Evolutionary conservation across 2,329 filamentous ascomycete species (phyloP).

Genomic region (Fusarium avenaceum): DNA sequence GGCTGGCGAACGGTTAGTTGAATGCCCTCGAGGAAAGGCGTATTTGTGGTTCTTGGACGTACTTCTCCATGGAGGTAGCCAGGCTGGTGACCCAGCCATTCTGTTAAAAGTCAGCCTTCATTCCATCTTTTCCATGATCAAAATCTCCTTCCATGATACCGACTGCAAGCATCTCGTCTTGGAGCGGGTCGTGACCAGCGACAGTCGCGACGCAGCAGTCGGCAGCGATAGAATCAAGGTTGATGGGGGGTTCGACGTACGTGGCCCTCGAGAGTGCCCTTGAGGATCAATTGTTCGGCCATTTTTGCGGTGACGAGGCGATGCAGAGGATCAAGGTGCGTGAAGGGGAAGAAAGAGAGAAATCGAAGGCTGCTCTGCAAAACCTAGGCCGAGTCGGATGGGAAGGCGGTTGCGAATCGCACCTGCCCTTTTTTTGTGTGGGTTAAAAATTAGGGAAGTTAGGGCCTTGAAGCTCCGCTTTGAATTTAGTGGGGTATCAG

Average conservation of each 20-base stretch:
- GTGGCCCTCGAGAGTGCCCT: slow-evolving; percentile 98
- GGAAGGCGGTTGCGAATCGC: slow-evolving; percentile 54
- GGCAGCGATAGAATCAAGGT: slow-evolving; percentile 29
- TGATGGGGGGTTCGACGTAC: slow-evolving; percentile 63
- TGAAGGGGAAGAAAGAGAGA: slow-evolving; percentile 55
- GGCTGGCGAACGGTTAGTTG: slow-evolving; percentile 65
- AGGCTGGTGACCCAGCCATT: slow-evolving; percentile 99
- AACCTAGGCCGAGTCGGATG: slow-evolving; percentile 50
- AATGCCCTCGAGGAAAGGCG: slow-evolving; percentile 14
- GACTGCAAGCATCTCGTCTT: slow-evolving; percentile 28
- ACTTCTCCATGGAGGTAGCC: slow-evolving; percentile 99
- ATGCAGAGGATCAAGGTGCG: slow-evolving; percentile 55
- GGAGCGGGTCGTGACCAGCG: slow-evolving; percentile 32
- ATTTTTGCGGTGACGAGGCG: slow-evolving; percentile 69
- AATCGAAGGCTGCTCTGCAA: slow-evolving; percentile 51
- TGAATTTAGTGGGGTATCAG: slow-evolving; percentile 14
- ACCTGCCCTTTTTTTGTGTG: slow-evolving; percentile 62
- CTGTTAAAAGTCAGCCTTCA: slow-evolving; percentile 56
- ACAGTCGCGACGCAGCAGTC: slow-evolving; percentile 38
- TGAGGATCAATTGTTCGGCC: slow-evolving; percentile 95
- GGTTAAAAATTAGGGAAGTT: slow-evolving; percentile 58
- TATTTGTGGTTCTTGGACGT: slow-evolving; percentile 56
- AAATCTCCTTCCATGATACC: slow-evolving; percentile 22
- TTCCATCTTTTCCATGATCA: slow-evolving; percentile 22
- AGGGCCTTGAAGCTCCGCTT: slow-evolving; percentile 58